Base-by-base conservation (phyloP, 768 basidiomycete species). In the Solioccasus polychromus region DNA sequence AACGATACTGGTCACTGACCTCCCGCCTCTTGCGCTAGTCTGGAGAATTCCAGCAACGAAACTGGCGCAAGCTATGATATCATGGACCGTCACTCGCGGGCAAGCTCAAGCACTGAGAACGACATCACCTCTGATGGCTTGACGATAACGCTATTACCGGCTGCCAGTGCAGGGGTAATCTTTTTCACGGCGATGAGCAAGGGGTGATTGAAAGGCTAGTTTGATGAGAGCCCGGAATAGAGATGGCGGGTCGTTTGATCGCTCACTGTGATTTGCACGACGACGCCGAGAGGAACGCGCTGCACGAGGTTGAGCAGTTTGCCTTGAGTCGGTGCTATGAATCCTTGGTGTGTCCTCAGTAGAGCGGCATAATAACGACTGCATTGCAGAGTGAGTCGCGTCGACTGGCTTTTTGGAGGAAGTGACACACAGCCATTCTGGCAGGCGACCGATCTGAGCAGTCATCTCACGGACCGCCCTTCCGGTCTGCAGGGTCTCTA, bases 121-220 rank as follows among this genome's bases (percentile, higher is more conserved):
- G 18, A n/a, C n/a, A n/a, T 23, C 31, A 82, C 83, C 71, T 91
- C 87, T 35, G 88, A 88, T 1, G 88, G 86, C 55, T 91, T 92
- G 17, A 91, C 81, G 39, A 92, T 74, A 37, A 92, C 83, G 42
- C 82, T 83, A 57, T 91, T 92, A 5, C 89, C 90, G 8, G 88
- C 86, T 35, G 90, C 90, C 22, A 92, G 70, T 1, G 88, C 89
- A 5, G 88, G 88, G 0, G 84, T 87, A 44, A 92, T 85, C 67
- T 93, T 93, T 73, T 93, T 93, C 42, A 92, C 62, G 2, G 88
- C 88, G 50, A 93, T 93, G 28, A 93, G 64, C n/a, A 93, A 69
- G 1, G 91, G 91, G 53, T 93, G 90, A 54, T 93, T 93, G 64
- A 92, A 92, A 3, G 90, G 88, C 85, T 90, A 50, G 14, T 41